A percentile compares a stretch with the other conserved stretches of the same genome.
Conservation (phyloP, 257 asterid genomes). For the Hygrophila difformis region DNA sequence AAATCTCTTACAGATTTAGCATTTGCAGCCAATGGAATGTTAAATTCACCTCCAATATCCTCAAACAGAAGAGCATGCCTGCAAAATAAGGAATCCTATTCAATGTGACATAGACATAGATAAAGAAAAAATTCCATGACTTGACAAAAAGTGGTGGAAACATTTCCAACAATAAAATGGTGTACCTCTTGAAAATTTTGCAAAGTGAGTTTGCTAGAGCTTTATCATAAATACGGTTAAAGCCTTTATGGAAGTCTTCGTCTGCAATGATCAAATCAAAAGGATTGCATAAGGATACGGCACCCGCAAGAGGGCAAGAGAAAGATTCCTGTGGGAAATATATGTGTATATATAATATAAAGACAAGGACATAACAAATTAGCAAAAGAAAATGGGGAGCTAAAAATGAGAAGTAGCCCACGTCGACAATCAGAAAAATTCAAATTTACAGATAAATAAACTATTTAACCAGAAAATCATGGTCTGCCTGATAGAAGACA, state of each 20-base stretch:
- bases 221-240: constrained; percentile 80
- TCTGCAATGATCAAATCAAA: constrained; percentile 87
- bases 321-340: constrained; percentile 81
- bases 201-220: constrained; percentile 76
- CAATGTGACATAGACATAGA: neutral
- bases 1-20: constrained; percentile 84
- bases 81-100: constrained; percentile 18
- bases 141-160: constrained; percentile 4
- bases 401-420: neutral
- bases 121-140: constrained; percentile 10
- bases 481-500: neutral
- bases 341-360: no score
- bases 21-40: constrained; percentile 68
- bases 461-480: neutral
- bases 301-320: constrained; percentile 88
- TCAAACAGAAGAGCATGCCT: constrained; percentile 90
- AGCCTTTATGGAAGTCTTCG: constrained; percentile 94
- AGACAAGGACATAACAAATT: constrained; percentile 17
- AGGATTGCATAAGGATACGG: constrained; percentile 91
- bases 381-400: constrained; percentile 5
- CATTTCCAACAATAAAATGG: constrained; percentile 11
- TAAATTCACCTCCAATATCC: constrained; percentile 78
- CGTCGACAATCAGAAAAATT: neutral
- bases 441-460: neutral
- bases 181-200: constrained; percentile 71